phyloP scores from a whole-genome alignment of 768 basidiomycete genomes.

The Dentipellis sp. region DNA sequence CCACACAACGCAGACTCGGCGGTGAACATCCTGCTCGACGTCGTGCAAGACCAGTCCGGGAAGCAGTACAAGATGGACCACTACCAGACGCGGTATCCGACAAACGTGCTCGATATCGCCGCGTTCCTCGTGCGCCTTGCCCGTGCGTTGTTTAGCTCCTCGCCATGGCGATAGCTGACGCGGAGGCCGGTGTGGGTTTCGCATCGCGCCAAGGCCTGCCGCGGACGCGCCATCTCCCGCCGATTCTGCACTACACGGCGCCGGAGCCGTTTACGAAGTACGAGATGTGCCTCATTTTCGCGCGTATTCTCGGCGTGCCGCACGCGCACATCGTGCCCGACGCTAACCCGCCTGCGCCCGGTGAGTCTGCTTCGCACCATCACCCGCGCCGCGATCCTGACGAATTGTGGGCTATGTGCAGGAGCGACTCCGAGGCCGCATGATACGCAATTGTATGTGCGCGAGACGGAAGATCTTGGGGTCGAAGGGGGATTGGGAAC shows the following conservation, averaged over 20 bases:
- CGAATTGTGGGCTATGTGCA: constrained; percentile 4
- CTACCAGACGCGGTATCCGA: constrained; percentile 87
- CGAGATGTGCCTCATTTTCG: constrained; percentile 79
- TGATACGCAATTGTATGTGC: constrained; percentile 72
- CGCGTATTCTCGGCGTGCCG: constrained; percentile 57
- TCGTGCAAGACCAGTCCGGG: constrained; percentile 79
- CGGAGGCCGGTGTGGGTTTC: not conserved
- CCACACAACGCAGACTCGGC: constrained; percentile 82
- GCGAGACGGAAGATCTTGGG: constrained; percentile 59
- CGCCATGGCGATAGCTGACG: not conserved
- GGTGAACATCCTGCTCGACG: constrained; percentile 80
- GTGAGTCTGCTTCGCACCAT: not conserved
- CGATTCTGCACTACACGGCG: constrained; percentile 80
- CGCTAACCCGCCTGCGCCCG: constrained; percentile 40
- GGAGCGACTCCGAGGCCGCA: constrained; percentile 70
- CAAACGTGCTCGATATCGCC: constrained; percentile 83
- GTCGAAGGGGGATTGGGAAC: constrained; percentile 45
- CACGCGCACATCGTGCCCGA: constrained; percentile 73
- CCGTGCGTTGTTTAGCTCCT: constrained; percentile 31
- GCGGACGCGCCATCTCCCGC: constrained; percentile 37
- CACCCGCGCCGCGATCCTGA: not conserved
- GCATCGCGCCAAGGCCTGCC: constrained; percentile 26
- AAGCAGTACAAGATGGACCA: constrained; percentile 95
- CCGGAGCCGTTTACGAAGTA: constrained; percentile 86
- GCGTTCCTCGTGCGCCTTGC: constrained; percentile 71